These are phyloP conservation scores for Penicillium sclerotiorum DNA, from an alignment of 2,329 filamentous ascomycete genomes.

Conservation along the genomic window DNA sequence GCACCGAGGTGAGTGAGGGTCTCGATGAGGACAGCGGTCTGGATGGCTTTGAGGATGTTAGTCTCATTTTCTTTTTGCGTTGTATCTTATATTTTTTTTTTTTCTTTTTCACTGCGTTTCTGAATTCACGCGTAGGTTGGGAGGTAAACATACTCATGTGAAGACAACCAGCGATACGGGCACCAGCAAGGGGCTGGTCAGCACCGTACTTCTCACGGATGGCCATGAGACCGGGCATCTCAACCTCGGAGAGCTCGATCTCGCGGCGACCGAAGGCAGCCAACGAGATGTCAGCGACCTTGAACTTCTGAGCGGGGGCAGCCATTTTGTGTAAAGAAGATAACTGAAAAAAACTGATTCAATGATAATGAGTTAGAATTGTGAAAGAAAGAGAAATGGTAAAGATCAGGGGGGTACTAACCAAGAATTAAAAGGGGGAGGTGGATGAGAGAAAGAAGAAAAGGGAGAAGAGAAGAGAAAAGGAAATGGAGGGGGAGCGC, in stretches of 20 bases:
- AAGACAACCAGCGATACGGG: constrained; percentile 95
- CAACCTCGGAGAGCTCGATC: constrained; percentile 94
- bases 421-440: constrained; percentile 11
- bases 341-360: constrained; percentile 13
- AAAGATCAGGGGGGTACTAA: constrained; percentile 8
- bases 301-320: constrained; percentile 90
- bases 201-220: constrained; percentile 87
- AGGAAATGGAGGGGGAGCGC: constrained; percentile 15
- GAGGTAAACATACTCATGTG: constrained; percentile 75
- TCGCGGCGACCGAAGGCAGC: constrained; percentile 98
- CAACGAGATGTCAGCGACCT: constrained; percentile 97
- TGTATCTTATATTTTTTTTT: neutral
- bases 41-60: constrained; percentile 66
- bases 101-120: neutral
- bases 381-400: constrained; percentile 10
- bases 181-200: constrained; percentile 92
- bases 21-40: constrained; percentile 99
- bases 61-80: neutral
- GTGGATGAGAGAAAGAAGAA: constrained; percentile 15
- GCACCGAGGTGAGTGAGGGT: constrained; percentile 92
- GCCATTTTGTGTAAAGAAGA: constrained; percentile 51
- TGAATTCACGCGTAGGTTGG: neutral
- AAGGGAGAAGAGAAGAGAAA: constrained; percentile 17
- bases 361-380: constrained; percentile 14
- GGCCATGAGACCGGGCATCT: constrained; percentile 98